Evolutionary conservation across 176 grass and related monocot genomes (phyloP).

Genomic region (Alopecurus myosuroides): DNA sequence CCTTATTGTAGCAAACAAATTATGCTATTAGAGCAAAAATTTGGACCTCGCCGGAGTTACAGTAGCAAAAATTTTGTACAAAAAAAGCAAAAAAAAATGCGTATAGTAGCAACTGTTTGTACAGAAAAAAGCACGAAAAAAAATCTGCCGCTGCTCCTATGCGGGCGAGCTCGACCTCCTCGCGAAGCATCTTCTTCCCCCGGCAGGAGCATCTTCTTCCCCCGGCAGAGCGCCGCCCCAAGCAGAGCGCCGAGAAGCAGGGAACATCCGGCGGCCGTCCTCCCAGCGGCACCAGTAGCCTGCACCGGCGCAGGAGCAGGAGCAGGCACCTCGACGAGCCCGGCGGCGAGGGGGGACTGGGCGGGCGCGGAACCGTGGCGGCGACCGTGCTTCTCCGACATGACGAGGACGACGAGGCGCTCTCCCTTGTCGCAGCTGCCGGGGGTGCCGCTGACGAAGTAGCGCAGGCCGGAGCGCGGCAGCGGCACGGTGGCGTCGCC

Average conservation of each 20-base stretch:
- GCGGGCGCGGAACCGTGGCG: neutral
- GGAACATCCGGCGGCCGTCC: neutral
- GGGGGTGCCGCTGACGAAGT: slow-evolving; percentile 40
- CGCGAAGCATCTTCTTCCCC: too few relatives aligned
- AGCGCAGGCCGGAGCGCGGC: slow-evolving; percentile 21
- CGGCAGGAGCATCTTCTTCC: too few relatives aligned
- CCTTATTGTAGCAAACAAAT: too few relatives aligned
- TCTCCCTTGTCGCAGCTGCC: slow-evolving; percentile 54
- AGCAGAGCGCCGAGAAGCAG: slow-evolving; percentile 6
- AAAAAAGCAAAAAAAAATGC: too few relatives aligned
- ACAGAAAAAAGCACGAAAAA: too few relatives aligned
- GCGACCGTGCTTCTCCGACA: slow-evolving; percentile 49
- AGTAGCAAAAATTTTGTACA: too few relatives aligned
- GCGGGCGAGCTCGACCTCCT: too few relatives aligned
- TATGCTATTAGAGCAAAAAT: too few relatives aligned
- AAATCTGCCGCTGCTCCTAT: too few relatives aligned
- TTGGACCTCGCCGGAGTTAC: too few relatives aligned
- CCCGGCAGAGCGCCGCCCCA: neutral
- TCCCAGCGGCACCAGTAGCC: neutral
- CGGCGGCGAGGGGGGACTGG: neutral
- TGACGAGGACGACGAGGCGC: slow-evolving; percentile 44
- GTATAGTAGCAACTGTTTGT: too few relatives aligned
- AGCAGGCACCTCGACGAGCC: neutral
- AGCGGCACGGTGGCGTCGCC: slow-evolving; percentile 37
- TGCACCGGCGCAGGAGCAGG: neutral